Evolutionary conservation across 2,329 filamentous ascomycete species (phyloP), one percentile per base, ranked within the genome.

Genomic region (Ilyonectria mors-panacis): DNA sequence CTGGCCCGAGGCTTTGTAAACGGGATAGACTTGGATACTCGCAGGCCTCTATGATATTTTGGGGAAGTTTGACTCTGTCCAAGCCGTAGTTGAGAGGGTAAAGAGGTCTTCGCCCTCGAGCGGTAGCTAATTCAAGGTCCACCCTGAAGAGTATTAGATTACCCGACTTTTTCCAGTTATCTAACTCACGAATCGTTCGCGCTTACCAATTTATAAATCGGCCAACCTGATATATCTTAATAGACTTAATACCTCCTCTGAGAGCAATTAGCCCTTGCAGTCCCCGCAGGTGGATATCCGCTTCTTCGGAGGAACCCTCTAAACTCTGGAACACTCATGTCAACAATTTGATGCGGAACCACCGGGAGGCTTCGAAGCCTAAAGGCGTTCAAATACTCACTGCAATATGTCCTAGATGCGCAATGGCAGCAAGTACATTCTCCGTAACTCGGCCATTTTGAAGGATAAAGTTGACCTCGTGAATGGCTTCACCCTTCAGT

Each of bases 131-230:
- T 57, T 44, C 53, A 35, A 63, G 44, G 35, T 63, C 53, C 2
- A 44, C 30, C 17, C 60, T 63, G 6, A 12, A 44, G 3, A 1
- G 4, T 35, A 19, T 45, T 19, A 15, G 21, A 21, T 56, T 50
- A 33, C 45, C 23, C 10, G 9, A 4, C 26, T 45, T 15, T 23
- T 26, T 28, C 2, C 17, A 28, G 10, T 6, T 13, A n/a, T 12
- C 12, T 53, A 3, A 15, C 39, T 7, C 10, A 19, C 23, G 17
- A 39, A 39, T 42, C 9, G n/a, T 26, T 55, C 30, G 28, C 8
- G 23, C 60, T 42, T 58, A 63, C 60, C 23, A 51, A 33, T 63
- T 63, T n/a, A 63, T 58, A 35, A 63, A 58, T 3, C 45, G 53
- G 6, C 60, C 45, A 21, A 63, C 53, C 28, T 63, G 53, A 10